These are phyloP conservation scores for Myriosclerotinia curreyana DNA, from an alignment of 2,329 filamentous ascomycete genomes.

Conservation along the genomic window DNA sequence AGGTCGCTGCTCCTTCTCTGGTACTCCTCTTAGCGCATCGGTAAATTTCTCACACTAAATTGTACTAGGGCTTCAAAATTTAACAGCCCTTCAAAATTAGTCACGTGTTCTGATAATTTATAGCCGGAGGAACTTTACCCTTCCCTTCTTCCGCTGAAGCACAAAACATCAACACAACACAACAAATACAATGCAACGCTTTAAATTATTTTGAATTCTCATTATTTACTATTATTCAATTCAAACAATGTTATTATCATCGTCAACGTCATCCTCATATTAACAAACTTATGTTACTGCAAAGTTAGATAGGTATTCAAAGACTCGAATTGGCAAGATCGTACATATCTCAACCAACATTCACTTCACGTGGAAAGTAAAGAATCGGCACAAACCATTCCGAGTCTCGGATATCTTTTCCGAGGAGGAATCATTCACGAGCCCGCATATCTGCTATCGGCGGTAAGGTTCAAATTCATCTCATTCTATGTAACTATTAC, in stretches of 20 bases:
- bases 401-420: not conserved
- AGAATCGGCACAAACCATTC: not conserved
- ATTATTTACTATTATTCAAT: no score
- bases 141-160: no score
- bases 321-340: not conserved
- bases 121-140: not conserved
- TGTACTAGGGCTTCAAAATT: constrained; percentile 17
- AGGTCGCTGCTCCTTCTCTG: constrained; percentile 8
- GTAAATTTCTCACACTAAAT: constrained; percentile 10
- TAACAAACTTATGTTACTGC: not conserved
- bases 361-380: not conserved
- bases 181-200: not conserved
- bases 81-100: not conserved
- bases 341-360: not conserved
- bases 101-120: not conserved
- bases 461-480: constrained; percentile 10
- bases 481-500: not conserved
- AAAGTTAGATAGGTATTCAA: not conserved
- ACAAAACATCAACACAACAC: not conserved
- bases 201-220: not conserved
- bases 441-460: not conserved
- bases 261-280: not conserved
- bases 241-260: no score
- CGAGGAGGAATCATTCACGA: constrained; percentile 4
- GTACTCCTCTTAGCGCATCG: constrained; percentile 8